Evolutionary conservation across 768 basidiomycete species (phyloP).

Genomic region (Lactarius hatsudake): DNA sequence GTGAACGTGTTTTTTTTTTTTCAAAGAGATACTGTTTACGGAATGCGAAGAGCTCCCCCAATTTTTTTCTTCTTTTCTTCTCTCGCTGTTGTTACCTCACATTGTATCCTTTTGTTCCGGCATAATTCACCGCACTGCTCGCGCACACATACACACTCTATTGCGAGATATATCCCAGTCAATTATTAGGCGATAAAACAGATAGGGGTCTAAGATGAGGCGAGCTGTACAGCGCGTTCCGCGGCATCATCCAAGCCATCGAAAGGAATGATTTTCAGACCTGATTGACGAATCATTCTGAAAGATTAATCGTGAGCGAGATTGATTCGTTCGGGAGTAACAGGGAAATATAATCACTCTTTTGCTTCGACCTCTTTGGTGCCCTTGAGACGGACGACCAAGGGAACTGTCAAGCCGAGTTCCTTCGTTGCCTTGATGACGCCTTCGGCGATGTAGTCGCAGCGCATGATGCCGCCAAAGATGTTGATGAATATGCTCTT

Average conservation of each 20-base stretch:
- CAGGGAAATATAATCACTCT: conserved; percentile 48
- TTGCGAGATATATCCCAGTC: conserved; percentile 23
- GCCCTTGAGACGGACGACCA: conserved; percentile 94
- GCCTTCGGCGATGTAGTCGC: conserved; percentile 97
- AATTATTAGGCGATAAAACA: conserved; percentile 6
- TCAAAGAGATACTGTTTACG: conserved; percentile 1
- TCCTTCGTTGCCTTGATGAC: conserved; percentile 98
- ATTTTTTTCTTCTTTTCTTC: neutral
- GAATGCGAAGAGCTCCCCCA: neutral
- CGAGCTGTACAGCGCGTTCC: conserved; percentile 70
- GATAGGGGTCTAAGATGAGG: conserved; percentile 35
- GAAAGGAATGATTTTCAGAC: conserved; percentile 89
- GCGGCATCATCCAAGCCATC: conserved; percentile 94
- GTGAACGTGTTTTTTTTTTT: neutral
- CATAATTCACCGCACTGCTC: neutral
- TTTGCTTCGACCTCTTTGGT: conserved; percentile 97
- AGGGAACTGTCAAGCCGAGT: conserved; percentile 75
- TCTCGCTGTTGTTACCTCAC: neutral
- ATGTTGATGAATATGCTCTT: conserved; percentile 99
- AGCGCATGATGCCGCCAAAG: conserved; percentile 98
- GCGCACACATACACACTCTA: conserved; percentile 16
- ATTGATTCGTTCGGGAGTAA: conserved; percentile 13
- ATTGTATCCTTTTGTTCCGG: conserved; percentile 15
- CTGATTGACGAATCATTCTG: conserved; percentile 92
- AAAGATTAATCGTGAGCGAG: conserved; percentile 11